Evolutionary conservation across 768 basidiomycete species (phyloP), one percentile per base, ranked within the genome.

Genomic region (Hericium rajendrae): DNA sequence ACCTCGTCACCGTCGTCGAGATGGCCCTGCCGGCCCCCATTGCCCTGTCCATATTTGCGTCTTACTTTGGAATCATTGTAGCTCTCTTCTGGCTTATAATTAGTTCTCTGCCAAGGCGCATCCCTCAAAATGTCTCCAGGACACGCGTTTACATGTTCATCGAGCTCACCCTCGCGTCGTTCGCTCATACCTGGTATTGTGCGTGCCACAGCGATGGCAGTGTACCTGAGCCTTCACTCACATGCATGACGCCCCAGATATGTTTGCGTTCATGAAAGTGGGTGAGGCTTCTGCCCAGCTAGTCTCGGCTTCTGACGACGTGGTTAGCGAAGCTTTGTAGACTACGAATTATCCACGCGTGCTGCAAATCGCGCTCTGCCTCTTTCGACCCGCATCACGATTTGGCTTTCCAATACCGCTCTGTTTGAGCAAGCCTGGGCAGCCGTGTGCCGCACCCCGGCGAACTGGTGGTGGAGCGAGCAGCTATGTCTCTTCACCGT

Each of bases 381-480:
- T 9, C 49, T 66, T 5, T 22, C 72, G 8, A 53, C 64, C 10
- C 72, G 78, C n/a, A 51, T 84, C 20, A 72, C 77, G 4, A 65
- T 67, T 9, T 86, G 85, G 85, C 74, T 86, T 1, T 53, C 69
- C 16, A 56, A 78, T 20, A 84, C 84, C 0, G 71, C 71, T 0
- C 71, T 86, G 0, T 86, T 88, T 60, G 78, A 84, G 64, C 77
- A 86, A 67, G 83, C 84, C 2, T 78, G 76, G 76, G 54, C 59
- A 2, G 62, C 65, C 53, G 76, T 79, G 13, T 57, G 55, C 20
- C 68, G 38, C 20, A 73, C 75, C 32, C 68, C 73, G 0, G 57
- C 75, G 48, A 80, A 78, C 51, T 86, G 84, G 84, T 86, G 84
- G 85, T 85, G 84, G 82, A 81, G 79, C 60, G 78, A 84, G 66